phyloP scores from a whole-genome alignment of 345 rosid genomes.

The Erucastrum elatum region DNA sequence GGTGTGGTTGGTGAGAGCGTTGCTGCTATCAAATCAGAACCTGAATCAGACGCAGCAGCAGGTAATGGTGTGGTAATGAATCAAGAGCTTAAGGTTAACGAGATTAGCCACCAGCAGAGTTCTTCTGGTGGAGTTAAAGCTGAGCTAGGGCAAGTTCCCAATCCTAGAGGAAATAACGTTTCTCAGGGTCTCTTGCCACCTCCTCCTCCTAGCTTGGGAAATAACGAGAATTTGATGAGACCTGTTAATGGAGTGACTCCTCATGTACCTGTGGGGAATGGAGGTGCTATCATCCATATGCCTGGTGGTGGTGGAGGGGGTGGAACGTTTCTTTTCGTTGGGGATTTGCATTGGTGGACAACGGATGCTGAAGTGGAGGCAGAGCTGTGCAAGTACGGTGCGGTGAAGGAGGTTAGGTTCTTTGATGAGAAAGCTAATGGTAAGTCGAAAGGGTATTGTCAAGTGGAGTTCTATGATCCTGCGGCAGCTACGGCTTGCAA shows the following conservation, averaged over 20 bases:
- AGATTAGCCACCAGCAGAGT: constrained; percentile 37
- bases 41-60: not conserved
- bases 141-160: constrained; percentile 51
- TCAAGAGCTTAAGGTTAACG: constrained; percentile 46
- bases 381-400: constrained; percentile 64
- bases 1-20: constrained; percentile 46
- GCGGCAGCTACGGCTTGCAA: constrained; percentile 67
- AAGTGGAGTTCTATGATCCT: constrained; percentile 78
- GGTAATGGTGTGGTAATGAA: not conserved
- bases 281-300: constrained; percentile 32
- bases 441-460: constrained; percentile 87
- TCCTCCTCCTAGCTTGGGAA: constrained; percentile 15
- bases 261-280: constrained; percentile 46
- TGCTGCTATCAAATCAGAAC: constrained; percentile 22
- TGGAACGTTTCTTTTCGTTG: constrained; percentile 68
- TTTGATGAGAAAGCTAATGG: constrained; percentile 90
- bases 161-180: constrained; percentile 25
- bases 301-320: constrained; percentile 35
- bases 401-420: constrained; percentile 77
- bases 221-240: constrained; percentile 43
- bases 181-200: constrained; percentile 35
- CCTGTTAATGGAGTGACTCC: constrained; percentile 35
- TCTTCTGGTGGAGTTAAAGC: constrained; percentile 44
- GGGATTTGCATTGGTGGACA: constrained; percentile 95
- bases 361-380: constrained; percentile 78